Percentiles rank a stretch among this genome's conserved stretches.
phyloP scores from a whole-genome alignment of 75 land plant species.

The Pinus taeda region DNA sequence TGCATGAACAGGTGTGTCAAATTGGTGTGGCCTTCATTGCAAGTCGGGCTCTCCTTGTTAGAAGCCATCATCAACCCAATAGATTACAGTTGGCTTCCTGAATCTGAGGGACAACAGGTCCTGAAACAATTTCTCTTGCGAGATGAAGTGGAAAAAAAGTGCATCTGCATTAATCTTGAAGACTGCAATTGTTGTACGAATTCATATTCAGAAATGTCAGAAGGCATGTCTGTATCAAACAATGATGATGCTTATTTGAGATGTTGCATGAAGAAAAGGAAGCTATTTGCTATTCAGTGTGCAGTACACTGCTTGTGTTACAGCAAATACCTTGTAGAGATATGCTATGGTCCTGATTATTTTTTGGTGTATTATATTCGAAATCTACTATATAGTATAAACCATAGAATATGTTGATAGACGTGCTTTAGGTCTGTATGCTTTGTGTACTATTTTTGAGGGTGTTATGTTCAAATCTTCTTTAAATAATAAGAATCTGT shows the following conservation, averaged over 20 bases:
- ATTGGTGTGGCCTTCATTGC: conserved; percentile 26
- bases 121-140: background rate
- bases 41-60: conserved; percentile 7
- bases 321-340: background rate
- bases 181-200: background rate
- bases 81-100: conserved; percentile 35
- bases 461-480: too few species aligned
- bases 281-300: conserved; percentile 8
- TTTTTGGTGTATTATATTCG: too few species aligned
- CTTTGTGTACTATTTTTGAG: too few species aligned
- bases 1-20: conserved; percentile 8
- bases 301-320: conserved; percentile 16
- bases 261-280: background rate
- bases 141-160: conserved; percentile 2
- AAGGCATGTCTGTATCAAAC: background rate
- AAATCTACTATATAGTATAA: too few species aligned
- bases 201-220: conserved; percentile 1
- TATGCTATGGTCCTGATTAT: too few species aligned
- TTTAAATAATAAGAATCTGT: too few species aligned
- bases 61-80: conserved; percentile 22
- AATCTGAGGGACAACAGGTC: background rate
- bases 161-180: background rate
- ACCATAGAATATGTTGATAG: too few species aligned
- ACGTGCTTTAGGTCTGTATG: too few species aligned
- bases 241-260: background rate